Base-by-base conservation (phyloP, 441 rosid genomes). In the Arabidopsis lyrata region DNA sequence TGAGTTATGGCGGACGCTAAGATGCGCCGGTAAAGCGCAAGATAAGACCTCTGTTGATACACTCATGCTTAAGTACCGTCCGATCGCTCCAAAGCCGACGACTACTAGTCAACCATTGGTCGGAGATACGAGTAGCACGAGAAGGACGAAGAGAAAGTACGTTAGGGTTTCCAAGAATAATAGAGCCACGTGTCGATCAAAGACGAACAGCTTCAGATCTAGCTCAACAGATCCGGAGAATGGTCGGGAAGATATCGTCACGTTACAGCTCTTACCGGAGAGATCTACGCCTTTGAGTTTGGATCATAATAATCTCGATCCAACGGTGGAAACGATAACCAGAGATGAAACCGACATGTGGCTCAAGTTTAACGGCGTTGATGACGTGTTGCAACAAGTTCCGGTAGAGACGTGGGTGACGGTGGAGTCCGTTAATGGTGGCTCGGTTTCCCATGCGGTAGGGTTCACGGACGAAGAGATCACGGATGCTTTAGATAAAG, bases 61-160 rank as follows among this genome's bases (percentile, higher is more conserved):
- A 67, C 70, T 81, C 66, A 87, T 86, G 93, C 92, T 90, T 44
- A 80, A 88, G 78, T 93, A 83, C 83, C 80, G 97, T 63, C 98
- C 95, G 77, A 93, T 90, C 73, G 98, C 95, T 31, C 98, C 98
- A 39, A 93, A 88, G 67, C 95, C 95, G 54, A 83, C 96, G 42
- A 83, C 79, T 42, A 24, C 69, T 53, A 77, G 80, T 10, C 84
- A 65, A 52, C 65, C 73, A 9, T 59, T n/a, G 32, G 66, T 82
- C 44, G 70, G 80, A 63, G 56, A 80, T 15, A 80, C 67, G 47
- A 59, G 47, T 6, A 73, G 66, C 48, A 56, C 47, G 15, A 72
- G 66, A 66, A 81, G 90, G 77, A 47, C 78, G 7, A 93, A 85
- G 81, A 84, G 97, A 74, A 90, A 87, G 85, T 93, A 90, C 84